Evolutionary conservation across 1,139 yeast species (phyloP).

Genomic region (Hansenula sp.): DNA sequence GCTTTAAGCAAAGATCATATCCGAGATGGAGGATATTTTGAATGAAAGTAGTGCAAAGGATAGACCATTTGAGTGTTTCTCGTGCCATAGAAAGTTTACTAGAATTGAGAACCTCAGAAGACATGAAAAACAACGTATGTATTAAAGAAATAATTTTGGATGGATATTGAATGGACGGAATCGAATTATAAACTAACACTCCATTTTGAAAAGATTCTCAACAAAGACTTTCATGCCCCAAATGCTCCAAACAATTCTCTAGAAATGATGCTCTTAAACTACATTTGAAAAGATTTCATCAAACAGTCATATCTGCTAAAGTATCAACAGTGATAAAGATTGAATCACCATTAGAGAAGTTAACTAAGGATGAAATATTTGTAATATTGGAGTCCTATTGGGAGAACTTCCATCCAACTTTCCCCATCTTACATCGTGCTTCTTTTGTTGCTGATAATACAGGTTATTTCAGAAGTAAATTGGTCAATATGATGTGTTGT

Average conservation of each 20-base stretch:
- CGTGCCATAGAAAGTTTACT: background rate
- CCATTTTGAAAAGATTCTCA: background rate
- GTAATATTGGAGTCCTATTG: background rate
- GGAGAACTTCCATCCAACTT: constrained; percentile 1
- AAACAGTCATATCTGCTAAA: too few species aligned
- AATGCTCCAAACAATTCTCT: background rate
- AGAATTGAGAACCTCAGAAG: background rate
- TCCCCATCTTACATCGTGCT: background rate
- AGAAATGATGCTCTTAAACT: constrained; percentile 1
- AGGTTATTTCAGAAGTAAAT: background rate
- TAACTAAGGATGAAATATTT: background rate
- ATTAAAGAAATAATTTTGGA: too few species aligned
- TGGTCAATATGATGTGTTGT: background rate
- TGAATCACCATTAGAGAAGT: background rate
- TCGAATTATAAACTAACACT: too few species aligned
- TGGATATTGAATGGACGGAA: too few species aligned
- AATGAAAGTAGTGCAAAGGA: background rate
- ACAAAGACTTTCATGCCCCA: background rate
- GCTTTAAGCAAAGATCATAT: too few species aligned
- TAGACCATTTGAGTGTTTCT: background rate
- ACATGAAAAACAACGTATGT: background rate
- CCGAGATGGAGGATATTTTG: too few species aligned
- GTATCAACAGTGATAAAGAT: background rate
- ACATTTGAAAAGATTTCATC: background rate
- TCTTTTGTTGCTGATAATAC: background rate